A percentile compares a stretch with the other conserved stretches of the same genome.
Conservation (phyloP, 768 basidiomycete genomes). For the Lanmaoa rubissima region DNA sequence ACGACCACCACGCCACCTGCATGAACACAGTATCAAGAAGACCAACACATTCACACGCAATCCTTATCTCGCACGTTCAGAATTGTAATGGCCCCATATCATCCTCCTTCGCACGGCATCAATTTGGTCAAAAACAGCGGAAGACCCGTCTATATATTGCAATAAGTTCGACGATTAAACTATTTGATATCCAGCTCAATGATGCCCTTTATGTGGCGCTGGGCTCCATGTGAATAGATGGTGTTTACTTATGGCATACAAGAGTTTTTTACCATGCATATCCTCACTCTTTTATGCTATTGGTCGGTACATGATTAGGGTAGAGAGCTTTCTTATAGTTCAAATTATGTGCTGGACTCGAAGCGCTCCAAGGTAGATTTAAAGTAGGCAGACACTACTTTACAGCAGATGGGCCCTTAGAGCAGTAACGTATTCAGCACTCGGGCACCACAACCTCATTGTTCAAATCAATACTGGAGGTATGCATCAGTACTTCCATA, state of each 20-base stretch:
- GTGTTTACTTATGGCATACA: conserved; percentile 18
- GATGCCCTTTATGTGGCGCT: conserved; percentile 8
- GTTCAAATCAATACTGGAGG: no score
- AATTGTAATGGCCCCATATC: conserved; percentile 8
- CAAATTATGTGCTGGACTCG: conserved; percentile 20
- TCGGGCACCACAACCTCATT: not conserved
- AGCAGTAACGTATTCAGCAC: not conserved
- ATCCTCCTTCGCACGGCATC: conserved; percentile 9
- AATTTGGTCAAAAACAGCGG: conserved; percentile 12
- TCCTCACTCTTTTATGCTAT: conserved; percentile 1
- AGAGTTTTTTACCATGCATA: conserved; percentile 5
- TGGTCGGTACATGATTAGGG: conserved; percentile 11
- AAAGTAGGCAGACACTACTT: conserved; percentile 2
- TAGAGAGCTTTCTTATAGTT: conserved; percentile 25
- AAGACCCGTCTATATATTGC: conserved; percentile 25
- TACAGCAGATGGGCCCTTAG: no score
- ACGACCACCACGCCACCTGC: conserved; percentile 21
- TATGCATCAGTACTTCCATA: not conserved
- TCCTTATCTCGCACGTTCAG: conserved; percentile 9
- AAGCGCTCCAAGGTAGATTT: not conserved
- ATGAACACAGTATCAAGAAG: conserved; percentile 12
- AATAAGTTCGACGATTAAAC: conserved; percentile 15
- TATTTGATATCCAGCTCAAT: conserved; percentile 23
- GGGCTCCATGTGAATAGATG: conserved; percentile 12
- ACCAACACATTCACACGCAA: conserved; percentile 1